Base-by-base conservation (phyloP, 768 basidiomycete species). In the Xerocomellus chrysenteron region DNA sequence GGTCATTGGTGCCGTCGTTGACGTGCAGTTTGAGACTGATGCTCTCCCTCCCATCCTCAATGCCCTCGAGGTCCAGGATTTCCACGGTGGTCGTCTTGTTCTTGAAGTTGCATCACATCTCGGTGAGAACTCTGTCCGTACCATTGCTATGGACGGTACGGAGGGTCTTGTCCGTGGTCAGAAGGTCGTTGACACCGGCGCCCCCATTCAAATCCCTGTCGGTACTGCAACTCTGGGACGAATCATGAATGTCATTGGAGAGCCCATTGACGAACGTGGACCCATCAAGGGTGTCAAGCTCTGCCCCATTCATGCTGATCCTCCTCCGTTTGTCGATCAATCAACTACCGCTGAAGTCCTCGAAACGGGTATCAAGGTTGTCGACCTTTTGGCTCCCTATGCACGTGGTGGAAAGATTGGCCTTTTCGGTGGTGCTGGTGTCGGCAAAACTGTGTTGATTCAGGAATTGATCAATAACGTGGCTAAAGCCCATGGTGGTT, bases 391-490 rank as follows among this genome's bases (percentile, higher is more conserved):
- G 65, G 97, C 97, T 52, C 97, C 97, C 57, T 99, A 99, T 73
- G 97, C 97, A 66, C 95, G 97, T 88, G 97, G 97, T 81, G 97
- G 97, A 78, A 99, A 99, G 80, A 98, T 99, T 75, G 97, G 97
- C 84, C 91, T 99, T 68, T 97, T 99, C 79, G 97, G 97, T 71
- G 97, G 97, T 89, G 97, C 97, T 66, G 97, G 97, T 90, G 97
- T 99, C 80, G 97, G 97, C 68, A 99, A 99, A 86, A 98, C 97
- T 55, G 97, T 99, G 73, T 81, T 98, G 78, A 98, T 98, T 76
- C 96, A 98, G 76, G 95, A 98, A 74, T 89, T 99, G 72, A 99
- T 99, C 81, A 98, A 99, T 88, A 99, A 99, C 82, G 94, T 99
- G 72, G 97, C 97, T 71, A 99, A 99, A 82, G 97, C 97, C 51